phyloP scores from a whole-genome alignment of 2,329 filamentous ascomycete species.

The Pseudogymnoascus sp. region DNA sequence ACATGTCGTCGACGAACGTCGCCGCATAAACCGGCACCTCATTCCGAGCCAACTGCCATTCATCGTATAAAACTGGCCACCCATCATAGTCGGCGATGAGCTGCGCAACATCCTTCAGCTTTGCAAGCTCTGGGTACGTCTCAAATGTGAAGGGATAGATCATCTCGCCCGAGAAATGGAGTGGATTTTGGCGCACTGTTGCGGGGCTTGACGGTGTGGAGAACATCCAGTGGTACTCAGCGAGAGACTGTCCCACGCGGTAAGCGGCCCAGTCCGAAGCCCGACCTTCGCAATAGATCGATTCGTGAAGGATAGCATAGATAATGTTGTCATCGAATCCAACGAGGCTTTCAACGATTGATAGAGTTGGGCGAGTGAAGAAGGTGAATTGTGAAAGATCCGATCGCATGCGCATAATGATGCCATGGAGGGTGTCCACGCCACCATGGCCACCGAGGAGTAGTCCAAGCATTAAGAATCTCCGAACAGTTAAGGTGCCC shows the following conservation, averaged over 20 bases:
- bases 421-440: constrained; percentile 65
- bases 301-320: constrained; percentile 82
- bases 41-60: constrained; percentile 65
- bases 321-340: constrained; percentile 71
- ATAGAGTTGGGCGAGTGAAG: constrained; percentile 64
- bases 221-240: constrained; percentile 43
- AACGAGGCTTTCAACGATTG: constrained; percentile 58
- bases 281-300: constrained; percentile 69
- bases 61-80: constrained; percentile 74
- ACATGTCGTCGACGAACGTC: constrained; percentile 83
- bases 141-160: constrained; percentile 81
- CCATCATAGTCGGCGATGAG: constrained; percentile 58
- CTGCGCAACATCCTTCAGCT: constrained; percentile 61
- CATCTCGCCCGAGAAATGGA: constrained; percentile 90
- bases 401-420: constrained; percentile 61
- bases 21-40: constrained; percentile 81
- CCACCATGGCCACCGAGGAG: constrained; percentile 73
- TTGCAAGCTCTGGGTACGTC: constrained; percentile 66
- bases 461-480: constrained; percentile 73
- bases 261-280: constrained; percentile 71
- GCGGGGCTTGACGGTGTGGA: constrained; percentile 25
- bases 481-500: constrained; percentile 61
- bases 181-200: constrained; percentile 39
- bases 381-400: constrained; percentile 73
- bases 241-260: constrained; percentile 46